phyloP scores from a whole-genome alignment of 371 early-diverging fungal genomes.

The Mortierella sp. region DNA sequence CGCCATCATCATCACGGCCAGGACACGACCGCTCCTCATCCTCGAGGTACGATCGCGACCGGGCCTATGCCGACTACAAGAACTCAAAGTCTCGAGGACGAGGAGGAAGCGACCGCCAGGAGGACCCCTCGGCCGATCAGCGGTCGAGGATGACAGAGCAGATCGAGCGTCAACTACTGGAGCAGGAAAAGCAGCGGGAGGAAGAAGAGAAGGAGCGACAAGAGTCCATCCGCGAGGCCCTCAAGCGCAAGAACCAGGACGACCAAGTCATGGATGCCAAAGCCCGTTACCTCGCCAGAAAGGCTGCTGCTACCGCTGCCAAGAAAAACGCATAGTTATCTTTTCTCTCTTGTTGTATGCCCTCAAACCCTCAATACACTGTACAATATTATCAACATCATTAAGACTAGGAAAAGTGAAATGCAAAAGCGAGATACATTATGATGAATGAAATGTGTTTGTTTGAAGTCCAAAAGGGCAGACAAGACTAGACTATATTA shows the following conservation, averaged over 20 bases:
- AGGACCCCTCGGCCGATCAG: slow-evolving; percentile 58
- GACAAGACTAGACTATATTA: background rate
- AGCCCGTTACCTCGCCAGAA: slow-evolving; percentile 84
- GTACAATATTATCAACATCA: background rate
- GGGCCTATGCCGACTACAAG: slow-evolving; percentile 36
- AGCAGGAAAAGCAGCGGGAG: slow-evolving; percentile 63
- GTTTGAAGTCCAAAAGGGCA: background rate
- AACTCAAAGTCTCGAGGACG: slow-evolving; percentile 36
- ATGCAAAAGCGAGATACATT: slow-evolving; percentile 15
- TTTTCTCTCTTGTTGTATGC: background rate
- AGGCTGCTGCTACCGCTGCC: slow-evolving; percentile 60
- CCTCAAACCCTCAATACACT: background rate
- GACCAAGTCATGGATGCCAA: slow-evolving; percentile 80
- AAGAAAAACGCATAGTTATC: slow-evolving; percentile 3
- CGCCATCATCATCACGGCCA: slow-evolving; percentile 59
- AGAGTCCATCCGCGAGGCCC: slow-evolving; percentile 65
- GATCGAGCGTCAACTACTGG: slow-evolving; percentile 62
- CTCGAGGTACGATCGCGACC: slow-evolving; percentile 36
- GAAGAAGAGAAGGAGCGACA: slow-evolving; percentile 66
- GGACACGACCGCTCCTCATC: slow-evolving; percentile 38
- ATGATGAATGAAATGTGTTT: background rate
- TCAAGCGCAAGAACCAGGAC: slow-evolving; percentile 77
- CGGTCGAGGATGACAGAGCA: slow-evolving; percentile 66
- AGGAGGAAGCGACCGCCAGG: slow-evolving; percentile 43
- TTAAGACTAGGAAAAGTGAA: background rate